Conservation (phyloP, 768 basidiomycete genomes). For the Leucosporidium scottii region DNA sequence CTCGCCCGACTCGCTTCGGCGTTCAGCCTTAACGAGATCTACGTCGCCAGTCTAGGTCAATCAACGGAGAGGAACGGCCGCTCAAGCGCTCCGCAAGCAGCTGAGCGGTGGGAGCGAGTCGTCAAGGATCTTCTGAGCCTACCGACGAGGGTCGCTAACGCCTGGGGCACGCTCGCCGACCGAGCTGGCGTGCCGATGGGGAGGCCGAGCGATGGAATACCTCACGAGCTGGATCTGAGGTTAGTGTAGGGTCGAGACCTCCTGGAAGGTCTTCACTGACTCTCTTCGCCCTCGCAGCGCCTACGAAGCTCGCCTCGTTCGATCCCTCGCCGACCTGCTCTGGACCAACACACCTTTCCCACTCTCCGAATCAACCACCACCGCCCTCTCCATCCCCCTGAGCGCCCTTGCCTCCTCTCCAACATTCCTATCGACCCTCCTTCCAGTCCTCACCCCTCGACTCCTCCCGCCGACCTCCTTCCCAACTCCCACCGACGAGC, state of each 20-base stretch:
- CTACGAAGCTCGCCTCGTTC: conserved; percentile 44
- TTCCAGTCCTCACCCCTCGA: not conserved
- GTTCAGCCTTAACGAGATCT: conserved; percentile 12
- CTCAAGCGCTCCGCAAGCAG: not conserved
- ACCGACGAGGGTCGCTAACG: conserved; percentile 74
- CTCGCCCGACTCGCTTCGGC: not conserved
- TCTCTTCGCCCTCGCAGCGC: conserved; percentile 43
- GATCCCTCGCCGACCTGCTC: conserved; percentile 47
- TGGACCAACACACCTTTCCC: not conserved
- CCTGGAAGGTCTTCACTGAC: no score
- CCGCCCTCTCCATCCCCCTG: conserved; percentile 49
- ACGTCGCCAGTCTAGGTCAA: not conserved
- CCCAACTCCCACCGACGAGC: conserved; percentile 37
- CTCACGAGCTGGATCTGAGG: conserved; percentile 39
- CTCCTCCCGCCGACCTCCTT: conserved; percentile 44
- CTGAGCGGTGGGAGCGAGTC: conserved; percentile 64
- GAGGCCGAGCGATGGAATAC: conserved; percentile 39
- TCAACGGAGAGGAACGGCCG: not conserved
- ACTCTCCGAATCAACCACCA: not conserved
- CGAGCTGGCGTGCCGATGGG: no score
- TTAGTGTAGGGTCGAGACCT: no score
- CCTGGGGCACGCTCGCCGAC: conserved; percentile 33
- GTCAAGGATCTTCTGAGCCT: conserved; percentile 59
- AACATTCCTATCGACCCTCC: not conserved
- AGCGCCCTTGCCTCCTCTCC: not conserved